Evolutionary conservation across 176 grass and related monocot species (phyloP).

Genomic region (Urochloa ruziziensis): DNA sequence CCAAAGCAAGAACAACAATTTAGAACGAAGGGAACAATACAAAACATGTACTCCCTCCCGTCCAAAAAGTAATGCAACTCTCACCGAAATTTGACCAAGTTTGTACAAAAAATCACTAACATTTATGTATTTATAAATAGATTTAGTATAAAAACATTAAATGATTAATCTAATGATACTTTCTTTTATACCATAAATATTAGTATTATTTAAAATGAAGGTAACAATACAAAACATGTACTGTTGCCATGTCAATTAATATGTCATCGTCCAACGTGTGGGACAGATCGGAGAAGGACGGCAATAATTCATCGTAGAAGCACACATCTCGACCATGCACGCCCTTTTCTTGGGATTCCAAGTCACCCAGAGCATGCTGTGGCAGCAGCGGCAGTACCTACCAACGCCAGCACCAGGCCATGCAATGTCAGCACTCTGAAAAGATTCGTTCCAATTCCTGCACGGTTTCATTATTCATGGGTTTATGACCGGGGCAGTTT

Average conservation of each 20-base stretch:
- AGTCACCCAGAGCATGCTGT: neutral
- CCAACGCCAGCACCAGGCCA: neutral
- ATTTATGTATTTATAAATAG: no score
- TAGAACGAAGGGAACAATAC: no score
- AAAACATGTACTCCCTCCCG: no score
- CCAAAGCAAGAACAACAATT: no score
- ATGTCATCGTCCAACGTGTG: no score
- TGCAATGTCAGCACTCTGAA: neutral
- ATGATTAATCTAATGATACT: no score
- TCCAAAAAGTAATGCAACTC: no score
- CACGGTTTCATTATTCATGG: neutral
- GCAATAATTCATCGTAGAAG: conserved; percentile 14
- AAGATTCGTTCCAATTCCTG: conserved; percentile 18
- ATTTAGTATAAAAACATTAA: no score
- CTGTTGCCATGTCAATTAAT: neutral
- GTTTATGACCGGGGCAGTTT: neutral
- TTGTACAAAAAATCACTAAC: no score
- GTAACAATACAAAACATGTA: neutral
- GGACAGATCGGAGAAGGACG: neutral
- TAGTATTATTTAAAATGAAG: no score
- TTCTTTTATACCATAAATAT: no score
- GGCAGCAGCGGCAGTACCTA: neutral
- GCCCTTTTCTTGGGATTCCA: neutral
- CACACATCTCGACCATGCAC: neutral
- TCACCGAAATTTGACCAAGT: no score